These are phyloP conservation scores for Pleurotus tuoliensis DNA, from an alignment of 768 basidiomycete genomes.

Conservation along the genomic window DNA sequence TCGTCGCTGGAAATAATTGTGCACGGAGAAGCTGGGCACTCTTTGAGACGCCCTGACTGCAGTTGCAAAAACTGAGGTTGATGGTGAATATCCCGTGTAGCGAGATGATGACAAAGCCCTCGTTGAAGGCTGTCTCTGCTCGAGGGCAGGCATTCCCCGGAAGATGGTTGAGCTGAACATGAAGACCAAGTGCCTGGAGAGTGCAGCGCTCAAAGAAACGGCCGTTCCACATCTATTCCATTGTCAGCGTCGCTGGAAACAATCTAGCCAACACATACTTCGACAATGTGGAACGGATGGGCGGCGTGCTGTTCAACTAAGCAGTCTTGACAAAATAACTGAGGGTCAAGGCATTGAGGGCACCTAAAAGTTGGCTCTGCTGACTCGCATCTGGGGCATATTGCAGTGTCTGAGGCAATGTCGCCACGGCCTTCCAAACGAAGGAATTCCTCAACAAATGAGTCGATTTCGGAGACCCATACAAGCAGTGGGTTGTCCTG, in stretches of 20 bases:
- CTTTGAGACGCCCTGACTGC: not conserved
- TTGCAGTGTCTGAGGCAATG: not conserved
- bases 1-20: conserved; percentile 26
- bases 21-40: conserved; percentile 27
- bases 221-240: not conserved
- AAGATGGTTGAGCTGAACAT: not conserved
- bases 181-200: not conserved
- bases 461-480: not conserved
- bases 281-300: not conserved
- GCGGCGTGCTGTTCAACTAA: not conserved
- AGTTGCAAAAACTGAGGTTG: not conserved
- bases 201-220: not conserved
- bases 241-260: not conserved
- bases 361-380: not conserved
- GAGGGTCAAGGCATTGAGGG: not conserved
- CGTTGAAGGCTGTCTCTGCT: not conserved
- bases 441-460: not conserved
- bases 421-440: not conserved
- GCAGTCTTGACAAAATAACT: not conserved
- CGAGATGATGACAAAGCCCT: not conserved
- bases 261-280: not conserved
- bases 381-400: not conserved
- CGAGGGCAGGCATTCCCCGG: not conserved
- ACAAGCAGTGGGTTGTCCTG: conserved; percentile 1
- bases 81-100: not conserved